Evolutionary conservation across 1,139 yeast species (phyloP).

Genomic region (Blastobotrys proliferans): DNA sequence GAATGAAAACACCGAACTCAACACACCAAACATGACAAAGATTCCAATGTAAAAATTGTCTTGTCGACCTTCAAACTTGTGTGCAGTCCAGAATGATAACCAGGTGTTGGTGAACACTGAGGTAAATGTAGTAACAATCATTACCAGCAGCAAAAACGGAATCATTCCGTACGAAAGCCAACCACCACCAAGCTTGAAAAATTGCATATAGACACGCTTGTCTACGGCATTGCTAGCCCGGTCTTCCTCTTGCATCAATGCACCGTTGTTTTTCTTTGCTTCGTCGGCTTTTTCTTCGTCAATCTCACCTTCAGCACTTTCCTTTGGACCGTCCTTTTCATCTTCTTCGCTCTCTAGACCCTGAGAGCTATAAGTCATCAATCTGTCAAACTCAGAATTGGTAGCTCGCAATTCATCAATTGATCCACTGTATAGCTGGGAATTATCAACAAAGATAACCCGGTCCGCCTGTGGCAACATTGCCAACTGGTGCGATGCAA

Average conservation of each 20-base stretch:
- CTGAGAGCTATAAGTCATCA: conserved; percentile 46
- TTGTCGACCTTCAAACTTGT: conserved; percentile 46
- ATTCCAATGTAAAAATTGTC: conserved; percentile 67
- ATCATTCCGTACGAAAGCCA: conserved; percentile 39
- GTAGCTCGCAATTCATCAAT: conserved; percentile 45
- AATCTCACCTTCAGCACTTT: conserved; percentile 25
- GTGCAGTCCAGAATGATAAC: conserved; percentile 78
- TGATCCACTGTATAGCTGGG: conserved; percentile 42
- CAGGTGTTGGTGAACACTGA: conserved; percentile 69
- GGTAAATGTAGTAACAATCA: conserved; percentile 52
- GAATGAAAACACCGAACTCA: conserved; percentile 38
- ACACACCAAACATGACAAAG: conserved; percentile 50
- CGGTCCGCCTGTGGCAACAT: conserved; percentile 65
- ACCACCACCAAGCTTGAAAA: conserved; percentile 58
- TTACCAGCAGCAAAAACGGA: conserved; percentile 39
- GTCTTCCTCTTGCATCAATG: conserved; percentile 45
- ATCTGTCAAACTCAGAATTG: conserved; percentile 46
- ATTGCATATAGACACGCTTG: conserved; percentile 45
- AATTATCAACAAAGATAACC: conserved; percentile 50
- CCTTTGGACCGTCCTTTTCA: conserved; percentile 21
- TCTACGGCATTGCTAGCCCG: conserved; percentile 48
- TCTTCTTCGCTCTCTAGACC: conserved; percentile 37
- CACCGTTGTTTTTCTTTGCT: conserved; percentile 23
- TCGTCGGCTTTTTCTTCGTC: conserved; percentile 22
- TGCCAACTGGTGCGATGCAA: conserved; percentile 83